Conservation (phyloP, 495 filamentous ascomycete species). For the Annulohypoxylon maeteangense region DNA sequence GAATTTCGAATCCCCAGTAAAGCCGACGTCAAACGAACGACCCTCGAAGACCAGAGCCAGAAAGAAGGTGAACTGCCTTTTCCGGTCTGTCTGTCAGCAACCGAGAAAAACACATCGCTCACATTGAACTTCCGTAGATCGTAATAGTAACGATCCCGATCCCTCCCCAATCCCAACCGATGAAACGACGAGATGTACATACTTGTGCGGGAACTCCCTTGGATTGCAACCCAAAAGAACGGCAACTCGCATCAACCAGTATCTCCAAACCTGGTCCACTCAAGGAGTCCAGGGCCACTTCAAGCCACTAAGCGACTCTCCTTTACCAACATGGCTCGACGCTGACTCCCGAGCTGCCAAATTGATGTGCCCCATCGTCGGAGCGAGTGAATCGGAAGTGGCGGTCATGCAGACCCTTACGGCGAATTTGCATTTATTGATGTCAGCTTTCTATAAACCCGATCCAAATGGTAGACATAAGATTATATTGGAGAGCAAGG, state of each 20-base stretch:
- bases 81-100: constrained; percentile 14
- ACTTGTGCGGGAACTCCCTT: constrained; percentile 97
- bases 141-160: constrained; percentile 47
- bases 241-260: constrained; percentile 74
- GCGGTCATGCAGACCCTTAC: constrained; percentile 95
- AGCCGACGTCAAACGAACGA: constrained; percentile 76
- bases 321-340: constrained; percentile 82
- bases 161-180: constrained; percentile 27
- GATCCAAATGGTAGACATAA: constrained; percentile 76
- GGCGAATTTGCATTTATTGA: constrained; percentile 87
- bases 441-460: constrained; percentile 92
- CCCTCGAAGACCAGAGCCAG: constrained; percentile 52
- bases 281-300: constrained; percentile 97
- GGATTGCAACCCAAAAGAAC: constrained; percentile 86
- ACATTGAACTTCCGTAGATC: constrained; percentile 49
- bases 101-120: constrained; percentile 21
- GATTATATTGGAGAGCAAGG: constrained; percentile 92
- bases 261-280: constrained; percentile 87
- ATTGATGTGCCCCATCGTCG: constrained; percentile 84
- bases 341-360: constrained; percentile 77
- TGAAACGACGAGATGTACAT: constrained; percentile 66
- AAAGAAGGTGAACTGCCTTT: constrained; percentile 38
- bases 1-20: constrained; percentile 90
- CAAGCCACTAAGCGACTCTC: constrained; percentile 77
- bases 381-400: constrained; percentile 82